phyloP scores from a whole-genome alignment of 441 rosid species.

The Adansonia grandidieri region DNA sequence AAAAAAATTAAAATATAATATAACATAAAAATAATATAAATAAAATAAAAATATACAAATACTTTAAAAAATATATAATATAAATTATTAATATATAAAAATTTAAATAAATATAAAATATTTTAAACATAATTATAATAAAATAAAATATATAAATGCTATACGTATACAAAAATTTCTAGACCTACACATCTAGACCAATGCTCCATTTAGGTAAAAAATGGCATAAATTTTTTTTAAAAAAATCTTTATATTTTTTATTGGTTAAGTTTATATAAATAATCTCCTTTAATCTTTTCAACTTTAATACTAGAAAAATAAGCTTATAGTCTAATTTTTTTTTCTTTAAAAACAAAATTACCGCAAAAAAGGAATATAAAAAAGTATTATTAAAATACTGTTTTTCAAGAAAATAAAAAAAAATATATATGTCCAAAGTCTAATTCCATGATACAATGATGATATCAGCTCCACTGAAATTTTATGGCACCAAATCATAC shows the following conservation, averaged over 20 bases:
- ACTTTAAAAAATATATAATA: too few relatives aligned
- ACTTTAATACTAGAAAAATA: background rate
- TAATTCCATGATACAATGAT: slow-evolving; percentile 11
- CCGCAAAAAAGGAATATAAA: background rate
- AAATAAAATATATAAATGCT: too few relatives aligned
- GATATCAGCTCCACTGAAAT: background rate
- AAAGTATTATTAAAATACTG: background rate
- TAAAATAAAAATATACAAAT: too few relatives aligned
- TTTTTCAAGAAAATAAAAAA: background rate
- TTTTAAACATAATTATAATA: too few relatives aligned
- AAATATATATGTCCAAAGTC: background rate
- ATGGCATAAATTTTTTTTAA: background rate
- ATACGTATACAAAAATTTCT: too few relatives aligned
- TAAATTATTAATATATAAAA: too few relatives aligned
- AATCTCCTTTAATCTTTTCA: background rate
- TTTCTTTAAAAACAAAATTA: background rate
- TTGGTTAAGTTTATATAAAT: background rate
- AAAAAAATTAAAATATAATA: too few relatives aligned
- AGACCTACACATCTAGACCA: too few relatives aligned
- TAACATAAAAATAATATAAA: too few relatives aligned
- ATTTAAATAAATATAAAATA: too few relatives aligned
- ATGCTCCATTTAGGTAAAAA: background rate
- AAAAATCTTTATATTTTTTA: background rate
- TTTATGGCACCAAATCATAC: background rate
- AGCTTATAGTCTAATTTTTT: background rate